Conservation (phyloP, 1,139 yeast species). For the Geotrichum candidum region DNA sequence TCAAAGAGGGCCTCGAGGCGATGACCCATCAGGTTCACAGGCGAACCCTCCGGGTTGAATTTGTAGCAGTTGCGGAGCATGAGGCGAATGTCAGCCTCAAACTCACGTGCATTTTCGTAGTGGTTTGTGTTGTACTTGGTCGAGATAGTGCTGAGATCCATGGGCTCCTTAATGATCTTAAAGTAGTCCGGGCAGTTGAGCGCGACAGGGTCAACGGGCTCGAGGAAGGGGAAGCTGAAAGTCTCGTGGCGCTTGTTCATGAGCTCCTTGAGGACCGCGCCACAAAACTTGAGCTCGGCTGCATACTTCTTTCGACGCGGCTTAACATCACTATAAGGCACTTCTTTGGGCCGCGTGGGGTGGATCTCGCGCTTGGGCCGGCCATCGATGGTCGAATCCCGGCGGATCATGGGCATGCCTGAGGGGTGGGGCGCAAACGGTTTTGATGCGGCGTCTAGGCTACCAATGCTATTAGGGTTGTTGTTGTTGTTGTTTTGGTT, state of each 20-base stretch:
- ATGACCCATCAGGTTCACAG: constrained; percentile 94
- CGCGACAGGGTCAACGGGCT: constrained; percentile 94
- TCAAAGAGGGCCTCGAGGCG: constrained; percentile 79
- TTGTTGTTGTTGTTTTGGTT: not conserved
- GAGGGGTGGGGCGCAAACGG: constrained; percentile 39
- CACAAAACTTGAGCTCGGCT: constrained; percentile 82
- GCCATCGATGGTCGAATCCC: constrained; percentile 56
- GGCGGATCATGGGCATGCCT: constrained; percentile 53
- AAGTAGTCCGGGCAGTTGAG: constrained; percentile 85
- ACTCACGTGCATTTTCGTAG: constrained; percentile 83
- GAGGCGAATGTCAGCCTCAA: constrained; percentile 73
- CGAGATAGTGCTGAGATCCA: constrained; percentile 88
- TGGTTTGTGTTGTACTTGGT: constrained; percentile 77
- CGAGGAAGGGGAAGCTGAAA: constrained; percentile 82
- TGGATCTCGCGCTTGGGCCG: constrained; percentile 94
- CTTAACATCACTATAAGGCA: constrained; percentile 70
- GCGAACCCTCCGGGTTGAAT: constrained; percentile 93
- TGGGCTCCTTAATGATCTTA: constrained; percentile 82
- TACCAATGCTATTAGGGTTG: not conserved
- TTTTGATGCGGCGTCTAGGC: constrained; percentile 21
- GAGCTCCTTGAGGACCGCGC: constrained; percentile 74
- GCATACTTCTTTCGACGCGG: constrained; percentile 91
- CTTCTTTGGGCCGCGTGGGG: constrained; percentile 92
- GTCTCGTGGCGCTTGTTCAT: constrained; percentile 75
- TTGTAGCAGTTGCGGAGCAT: constrained; percentile 84